phyloP scores from a whole-genome alignment of 768 basidiomycete genomes.

The Pulveroboletus sp. region DNA sequence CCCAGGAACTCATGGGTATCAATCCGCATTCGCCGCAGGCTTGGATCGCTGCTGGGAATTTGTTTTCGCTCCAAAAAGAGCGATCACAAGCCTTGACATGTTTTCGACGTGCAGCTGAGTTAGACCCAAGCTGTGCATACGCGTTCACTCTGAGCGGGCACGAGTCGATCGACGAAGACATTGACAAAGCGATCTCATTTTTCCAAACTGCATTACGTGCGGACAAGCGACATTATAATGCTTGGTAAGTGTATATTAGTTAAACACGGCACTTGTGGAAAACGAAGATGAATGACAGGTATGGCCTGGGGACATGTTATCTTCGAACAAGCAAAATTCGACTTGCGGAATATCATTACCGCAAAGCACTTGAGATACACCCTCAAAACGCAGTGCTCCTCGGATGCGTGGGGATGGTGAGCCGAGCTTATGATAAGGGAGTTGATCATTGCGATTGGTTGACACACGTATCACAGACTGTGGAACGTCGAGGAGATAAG shows the following conservation, averaged over 20 bases:
- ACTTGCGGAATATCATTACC: slow-evolving; percentile 94
- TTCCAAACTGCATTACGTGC: slow-evolving; percentile 90
- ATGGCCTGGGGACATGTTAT: slow-evolving; percentile 97
- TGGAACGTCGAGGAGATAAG: slow-evolving; percentile 80
- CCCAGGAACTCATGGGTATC: slow-evolving; percentile 87
- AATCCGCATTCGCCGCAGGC: slow-evolving; percentile 79
- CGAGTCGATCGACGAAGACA: slow-evolving; percentile 94
- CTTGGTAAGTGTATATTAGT: slow-evolving; percentile 67
- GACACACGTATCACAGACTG: slow-evolving; percentile 53
- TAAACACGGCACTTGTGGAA: neutral
- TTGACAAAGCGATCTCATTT: slow-evolving; percentile 86
- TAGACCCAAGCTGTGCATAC: slow-evolving; percentile 90
- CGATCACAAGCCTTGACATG: slow-evolving; percentile 89
- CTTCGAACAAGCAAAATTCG: slow-evolving; percentile 89
- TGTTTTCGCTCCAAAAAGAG: slow-evolving; percentile 94
- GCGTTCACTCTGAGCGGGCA: slow-evolving; percentile 96
- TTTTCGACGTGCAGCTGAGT: slow-evolving; percentile 85
- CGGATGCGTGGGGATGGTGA: slow-evolving; percentile 93
- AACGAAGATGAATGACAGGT: slow-evolving; percentile 53
- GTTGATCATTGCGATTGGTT: slow-evolving; percentile 5
- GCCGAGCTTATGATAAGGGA: slow-evolving; percentile 36
- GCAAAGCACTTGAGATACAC: slow-evolving; percentile 88
- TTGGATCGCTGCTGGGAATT: slow-evolving; percentile 96
- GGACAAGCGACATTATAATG: slow-evolving; percentile 94
- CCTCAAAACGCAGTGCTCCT: slow-evolving; percentile 93